Percentiles rank a stretch among this genome's conserved stretches.
Conservation (phyloP, 805 yeast genomes). For the Barnettozyma vustinii region DNA sequence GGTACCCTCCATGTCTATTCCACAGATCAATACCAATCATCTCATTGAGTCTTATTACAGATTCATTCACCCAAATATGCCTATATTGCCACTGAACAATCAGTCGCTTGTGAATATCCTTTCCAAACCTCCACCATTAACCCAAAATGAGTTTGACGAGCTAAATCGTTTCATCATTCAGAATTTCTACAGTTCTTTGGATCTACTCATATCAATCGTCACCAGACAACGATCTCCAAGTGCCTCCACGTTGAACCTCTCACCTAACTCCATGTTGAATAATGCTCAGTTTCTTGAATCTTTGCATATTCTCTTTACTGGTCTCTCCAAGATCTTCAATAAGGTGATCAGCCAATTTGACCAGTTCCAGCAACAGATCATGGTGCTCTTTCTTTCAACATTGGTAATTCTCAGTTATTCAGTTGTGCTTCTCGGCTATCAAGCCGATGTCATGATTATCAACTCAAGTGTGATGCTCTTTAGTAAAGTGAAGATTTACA, state of each 20-base stretch:
- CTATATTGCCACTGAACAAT: conserved; percentile 32
- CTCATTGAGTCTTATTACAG: conserved; percentile 43
- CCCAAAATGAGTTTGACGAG: conserved; percentile 19
- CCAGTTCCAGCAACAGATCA: conserved; percentile 11
- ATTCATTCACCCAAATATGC: conserved; percentile 36
- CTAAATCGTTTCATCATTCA: conserved; percentile 14
- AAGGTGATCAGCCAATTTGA: conserved; percentile 9
- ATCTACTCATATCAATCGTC: conserved; percentile 14
- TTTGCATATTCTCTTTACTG: conserved; percentile 10
- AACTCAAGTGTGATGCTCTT: conserved; percentile 48
- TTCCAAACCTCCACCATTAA: conserved; percentile 13
- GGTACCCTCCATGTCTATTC: neutral
- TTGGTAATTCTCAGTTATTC: conserved; percentile 48
- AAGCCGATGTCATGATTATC: conserved; percentile 48
- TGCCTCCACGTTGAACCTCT: neutral
- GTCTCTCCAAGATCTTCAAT: conserved; percentile 14
- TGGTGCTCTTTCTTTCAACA: conserved; percentile 19
- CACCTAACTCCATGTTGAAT: neutral
- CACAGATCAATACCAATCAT: conserved; percentile 22
- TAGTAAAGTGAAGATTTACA: conserved; percentile 51
- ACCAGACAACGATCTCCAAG: conserved; percentile 9
- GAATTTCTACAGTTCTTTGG: conserved; percentile 17
- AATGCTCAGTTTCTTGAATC: conserved; percentile 10
- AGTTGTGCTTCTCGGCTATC: conserved; percentile 53
- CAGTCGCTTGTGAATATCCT: conserved; percentile 17